A percentile compares a stretch with the other conserved stretches of the same genome.
phyloP scores from a whole-genome alignment of 768 basidiomycete genomes.

The Lactifluus subvellereus region DNA sequence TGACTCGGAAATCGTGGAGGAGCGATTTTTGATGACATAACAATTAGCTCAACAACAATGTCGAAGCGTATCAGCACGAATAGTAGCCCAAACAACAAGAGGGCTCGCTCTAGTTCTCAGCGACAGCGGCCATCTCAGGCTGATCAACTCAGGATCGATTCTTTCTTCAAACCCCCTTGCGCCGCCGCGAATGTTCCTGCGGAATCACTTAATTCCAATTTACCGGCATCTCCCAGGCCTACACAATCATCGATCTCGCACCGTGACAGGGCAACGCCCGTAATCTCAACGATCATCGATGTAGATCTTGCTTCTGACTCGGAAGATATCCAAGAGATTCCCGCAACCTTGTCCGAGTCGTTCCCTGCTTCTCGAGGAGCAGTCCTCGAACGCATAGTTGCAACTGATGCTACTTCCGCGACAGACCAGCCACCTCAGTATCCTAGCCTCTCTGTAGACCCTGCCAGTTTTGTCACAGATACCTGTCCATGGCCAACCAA shows the following conservation, averaged over 20 bases:
- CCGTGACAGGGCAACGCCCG: slow-evolving; percentile 9
- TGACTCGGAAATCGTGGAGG: not conserved
- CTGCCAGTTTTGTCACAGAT: slow-evolving; percentile 39
- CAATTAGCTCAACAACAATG: slow-evolving; percentile 9
- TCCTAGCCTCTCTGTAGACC: slow-evolving; percentile 43
- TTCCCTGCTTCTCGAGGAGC: not conserved
- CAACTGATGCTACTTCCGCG: not conserved
- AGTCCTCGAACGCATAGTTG: not conserved
- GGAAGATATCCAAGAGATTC: slow-evolving; percentile 7
- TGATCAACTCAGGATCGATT: slow-evolving; percentile 16
- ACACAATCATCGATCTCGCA: slow-evolving; percentile 1
- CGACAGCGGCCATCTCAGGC: not conserved
- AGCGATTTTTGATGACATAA: slow-evolving; percentile 12
- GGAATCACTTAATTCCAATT: slow-evolving; percentile 9
- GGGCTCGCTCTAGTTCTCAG: not conserved
- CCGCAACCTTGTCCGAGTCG: not conserved
- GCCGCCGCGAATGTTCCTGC: slow-evolving; percentile 1
- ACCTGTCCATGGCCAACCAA: slow-evolving; percentile 40
- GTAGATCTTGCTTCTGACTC: slow-evolving; percentile 31
- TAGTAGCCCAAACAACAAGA: slow-evolving; percentile 1
- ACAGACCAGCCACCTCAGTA: slow-evolving; percentile 22
- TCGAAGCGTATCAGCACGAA: slow-evolving; percentile 8
- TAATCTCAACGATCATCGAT: slow-evolving; percentile 29
- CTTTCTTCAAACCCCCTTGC: slow-evolving; percentile 17
- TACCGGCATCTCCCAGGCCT: not conserved